These are phyloP conservation scores for Incumbomyces lentus DNA, from an alignment of 2,329 filamentous ascomycete genomes.

Conservation along the genomic window DNA sequence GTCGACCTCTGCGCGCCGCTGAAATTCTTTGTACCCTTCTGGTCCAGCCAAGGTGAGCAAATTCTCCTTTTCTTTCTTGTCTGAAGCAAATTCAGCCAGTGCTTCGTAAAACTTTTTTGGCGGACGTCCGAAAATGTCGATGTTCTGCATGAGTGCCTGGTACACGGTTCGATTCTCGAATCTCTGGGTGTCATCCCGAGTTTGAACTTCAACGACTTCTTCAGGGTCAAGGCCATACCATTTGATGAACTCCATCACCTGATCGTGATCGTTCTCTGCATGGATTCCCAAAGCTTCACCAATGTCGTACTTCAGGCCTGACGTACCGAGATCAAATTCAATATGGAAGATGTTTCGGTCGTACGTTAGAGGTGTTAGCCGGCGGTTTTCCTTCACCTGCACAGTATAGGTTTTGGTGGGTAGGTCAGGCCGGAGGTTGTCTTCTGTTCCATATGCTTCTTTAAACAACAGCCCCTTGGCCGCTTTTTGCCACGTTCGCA, in stretches of 20 bases:
- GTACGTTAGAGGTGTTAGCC: conserved; percentile 77
- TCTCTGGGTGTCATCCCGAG: conserved; percentile 62
- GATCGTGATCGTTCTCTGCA: conserved; percentile 74
- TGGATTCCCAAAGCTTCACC: conserved; percentile 95
- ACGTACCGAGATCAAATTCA: conserved; percentile 88
- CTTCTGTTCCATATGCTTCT: conserved; percentile 74
- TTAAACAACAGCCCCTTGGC: conserved; percentile 88
- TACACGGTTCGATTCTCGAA: conserved; percentile 85
- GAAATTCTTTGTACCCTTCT: conserved; percentile 81
- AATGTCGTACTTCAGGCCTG: conserved; percentile 90
- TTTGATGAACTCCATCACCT: conserved; percentile 76
- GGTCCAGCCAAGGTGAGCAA: conserved; percentile 66
- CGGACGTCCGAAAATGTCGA: conserved; percentile 93
- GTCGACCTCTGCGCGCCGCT: conserved; percentile 81
- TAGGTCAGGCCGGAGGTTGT: conserved; percentile 71
- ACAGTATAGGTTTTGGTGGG: conserved; percentile 77
- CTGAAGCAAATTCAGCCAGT: conserved; percentile 72
- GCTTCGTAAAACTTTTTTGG: conserved; percentile 97
- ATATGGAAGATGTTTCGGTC: conserved; percentile 99
- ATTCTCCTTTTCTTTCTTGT: conserved; percentile 71
- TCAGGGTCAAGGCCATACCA: conserved; percentile 77
- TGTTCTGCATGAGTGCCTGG: conserved; percentile 81
- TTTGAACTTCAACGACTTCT: conserved; percentile 82
- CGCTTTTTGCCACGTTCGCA: conserved; percentile 70
- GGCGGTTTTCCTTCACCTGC: conserved; percentile 87